A percentile compares a stretch with the other conserved stretches of the same genome.
Conservation (phyloP, 2,329 filamentous ascomycete genomes). For the Magnaporthiopsis rhizophila region DNA sequence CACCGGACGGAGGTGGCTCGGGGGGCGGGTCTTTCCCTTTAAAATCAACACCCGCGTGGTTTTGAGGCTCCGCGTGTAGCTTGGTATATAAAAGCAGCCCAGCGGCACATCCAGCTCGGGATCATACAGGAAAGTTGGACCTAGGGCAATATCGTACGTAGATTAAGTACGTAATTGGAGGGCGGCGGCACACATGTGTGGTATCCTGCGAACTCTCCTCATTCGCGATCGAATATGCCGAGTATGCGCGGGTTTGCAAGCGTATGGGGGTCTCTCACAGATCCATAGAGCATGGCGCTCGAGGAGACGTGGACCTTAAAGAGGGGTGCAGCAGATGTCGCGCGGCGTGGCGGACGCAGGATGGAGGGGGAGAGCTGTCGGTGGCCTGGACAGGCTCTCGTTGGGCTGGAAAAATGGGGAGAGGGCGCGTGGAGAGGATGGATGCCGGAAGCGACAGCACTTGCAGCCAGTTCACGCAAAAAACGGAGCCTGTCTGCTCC, state of each 20-base stretch:
- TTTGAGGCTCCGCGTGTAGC: slow-evolving; percentile 1
- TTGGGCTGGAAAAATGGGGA: neutral
- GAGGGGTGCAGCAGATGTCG: neutral
- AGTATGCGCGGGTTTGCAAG: neutral
- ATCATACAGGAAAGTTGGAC: neutral
- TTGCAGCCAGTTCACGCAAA: neutral
- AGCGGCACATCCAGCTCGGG: neutral
- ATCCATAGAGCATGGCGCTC: neutral
- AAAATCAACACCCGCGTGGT: neutral
- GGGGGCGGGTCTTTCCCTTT: neutral
- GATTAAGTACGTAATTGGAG: neutral
- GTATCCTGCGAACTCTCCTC: neutral
- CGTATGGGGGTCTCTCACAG: neutral
- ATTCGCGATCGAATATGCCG: slow-evolving; percentile 1
- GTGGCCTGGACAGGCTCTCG: neutral
- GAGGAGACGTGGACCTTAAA: neutral
- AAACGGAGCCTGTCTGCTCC: neutral
- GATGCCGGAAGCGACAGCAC: neutral
- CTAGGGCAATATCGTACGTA: neutral
- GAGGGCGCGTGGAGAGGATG: neutral
- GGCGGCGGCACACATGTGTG: neutral
- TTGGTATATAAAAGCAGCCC: neutral
- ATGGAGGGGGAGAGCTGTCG: neutral
- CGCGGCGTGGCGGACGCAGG: neutral
- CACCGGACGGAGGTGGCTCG: neutral